Evolutionary conservation across 345 rosid species (phyloP).

Genomic region (Murraya paniculata): DNA sequence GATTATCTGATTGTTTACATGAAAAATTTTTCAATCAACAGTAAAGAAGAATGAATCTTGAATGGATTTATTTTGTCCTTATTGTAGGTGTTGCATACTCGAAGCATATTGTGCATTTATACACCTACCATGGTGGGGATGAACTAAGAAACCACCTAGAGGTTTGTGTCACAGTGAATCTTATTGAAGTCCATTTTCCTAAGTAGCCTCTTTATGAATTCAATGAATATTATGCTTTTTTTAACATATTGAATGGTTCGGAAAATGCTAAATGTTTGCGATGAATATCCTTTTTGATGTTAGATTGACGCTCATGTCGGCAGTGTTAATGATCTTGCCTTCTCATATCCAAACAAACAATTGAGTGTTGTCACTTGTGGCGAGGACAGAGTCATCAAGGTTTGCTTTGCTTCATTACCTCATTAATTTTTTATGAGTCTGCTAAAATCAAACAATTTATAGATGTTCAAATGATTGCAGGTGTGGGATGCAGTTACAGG

Average conservation of each 20-base stretch:
- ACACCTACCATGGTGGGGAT: slow-evolving; percentile 58
- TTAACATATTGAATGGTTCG: background rate
- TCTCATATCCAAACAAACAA: slow-evolving; percentile 73
- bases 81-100: slow-evolving; percentile 86
- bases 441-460: slow-evolving; percentile 10
- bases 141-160: slow-evolving; percentile 64
- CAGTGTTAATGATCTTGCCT: slow-evolving; percentile 81
- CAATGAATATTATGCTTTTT: background rate
- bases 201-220: background rate
- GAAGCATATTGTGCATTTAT: slow-evolving; percentile 73
- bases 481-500: slow-evolving; percentile 88
- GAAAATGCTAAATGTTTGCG: background rate
- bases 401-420: slow-evolving; percentile 32
- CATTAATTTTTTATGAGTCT: background rate
- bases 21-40: background rate
- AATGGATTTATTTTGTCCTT: slow-evolving; percentile 17
- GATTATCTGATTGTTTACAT: slow-evolving; percentile 5
- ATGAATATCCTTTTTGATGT: slow-evolving; percentile 9
- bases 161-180: slow-evolving; percentile 43
- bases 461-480: slow-evolving; percentile 37
- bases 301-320: slow-evolving; percentile 92
- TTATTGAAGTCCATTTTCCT: background rate
- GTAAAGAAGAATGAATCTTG: background rate
- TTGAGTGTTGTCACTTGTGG: slow-evolving; percentile 74
- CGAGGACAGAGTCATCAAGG: slow-evolving; percentile 78